Base-by-base conservation (phyloP, 306 rosid species). In the Acmispon strigosus region DNA sequence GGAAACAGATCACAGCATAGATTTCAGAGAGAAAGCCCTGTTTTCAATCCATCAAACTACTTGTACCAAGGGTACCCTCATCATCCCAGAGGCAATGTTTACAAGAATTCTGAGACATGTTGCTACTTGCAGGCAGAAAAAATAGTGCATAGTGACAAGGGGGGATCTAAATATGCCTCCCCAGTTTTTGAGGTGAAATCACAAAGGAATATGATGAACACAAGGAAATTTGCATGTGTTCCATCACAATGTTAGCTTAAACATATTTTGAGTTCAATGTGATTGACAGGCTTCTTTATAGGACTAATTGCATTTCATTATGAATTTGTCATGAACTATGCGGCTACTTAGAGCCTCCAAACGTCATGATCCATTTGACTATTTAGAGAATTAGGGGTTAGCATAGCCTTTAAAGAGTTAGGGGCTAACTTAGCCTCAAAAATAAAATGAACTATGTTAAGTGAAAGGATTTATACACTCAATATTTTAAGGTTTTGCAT, bases 41-140 rank as follows among this genome's bases (percentile, higher is more conserved):
- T 94, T 6, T 94, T 91, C 84, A 89, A 91, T 56, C 99, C 99
- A 16, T 76, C 92, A 34, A 87, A 91, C 8, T 83, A 87, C 53
- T 48, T 20, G 27, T 82, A 73, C 74, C 82, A 84, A 64, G 90
- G 86, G 29, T 87, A 94, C 68, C 99, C 97, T 18, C 99, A 91
- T 73, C n/a, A 91, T 73, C n/a, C 77, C 8, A 81, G 86, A 27
- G 65, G 55, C 2, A 66, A 78, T 66, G 67, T 74, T 67, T 73
- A 68, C 74, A 74, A 74, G 62, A 86, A 78, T 73, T 52, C 81
- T 16, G 81, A 62, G 42, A 68, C 64, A 54, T 72, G 59, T 82
- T 72, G 96, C 83, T 82, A 32, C 73, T 76, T 90, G 63, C 67
- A 80, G 76, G 24, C 80, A 0, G 84, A 83, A 56, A 76, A 76